Evolutionary conservation across 2,329 filamentous ascomycete genomes (phyloP).

Genomic region (Calonectria leucothoes): DNA sequence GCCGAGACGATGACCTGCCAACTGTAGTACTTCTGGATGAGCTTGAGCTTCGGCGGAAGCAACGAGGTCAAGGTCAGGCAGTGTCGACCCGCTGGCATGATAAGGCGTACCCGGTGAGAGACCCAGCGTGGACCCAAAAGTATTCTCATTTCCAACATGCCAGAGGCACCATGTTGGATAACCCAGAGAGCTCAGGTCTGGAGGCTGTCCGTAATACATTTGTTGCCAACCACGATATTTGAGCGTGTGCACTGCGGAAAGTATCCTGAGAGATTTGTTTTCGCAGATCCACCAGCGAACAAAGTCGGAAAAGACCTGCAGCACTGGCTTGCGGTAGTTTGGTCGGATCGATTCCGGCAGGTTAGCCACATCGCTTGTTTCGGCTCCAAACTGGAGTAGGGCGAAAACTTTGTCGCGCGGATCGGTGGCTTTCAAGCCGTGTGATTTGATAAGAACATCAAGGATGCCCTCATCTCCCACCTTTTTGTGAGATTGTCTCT

Average conservation of each 20-base stretch:
- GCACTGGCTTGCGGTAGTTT: background rate
- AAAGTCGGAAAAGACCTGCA: background rate
- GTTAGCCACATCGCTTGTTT: background rate
- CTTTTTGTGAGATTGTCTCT: background rate
- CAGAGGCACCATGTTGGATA: background rate
- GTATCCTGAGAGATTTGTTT: background rate
- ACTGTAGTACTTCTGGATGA: background rate
- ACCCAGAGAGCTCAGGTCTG: background rate
- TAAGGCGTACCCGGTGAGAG: background rate
- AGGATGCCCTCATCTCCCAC: background rate
- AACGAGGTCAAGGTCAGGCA: background rate
- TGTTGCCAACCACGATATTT: background rate
- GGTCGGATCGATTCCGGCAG: background rate
- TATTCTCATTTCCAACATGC: background rate
- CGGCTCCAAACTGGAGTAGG: background rate
- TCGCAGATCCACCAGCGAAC: slow-evolving; percentile 5
- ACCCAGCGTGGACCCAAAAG: background rate
- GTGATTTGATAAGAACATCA: background rate
- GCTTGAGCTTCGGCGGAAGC: background rate
- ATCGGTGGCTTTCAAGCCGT: slow-evolving; percentile 1
- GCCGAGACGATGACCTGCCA: background rate
- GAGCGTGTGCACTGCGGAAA: background rate
- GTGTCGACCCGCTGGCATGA: background rate
- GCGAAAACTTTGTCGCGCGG: slow-evolving; percentile 6
- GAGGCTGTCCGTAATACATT: background rate